Conservation (phyloP, 163 green algal species). For the Coccomyxa subellipsoidea region DNA sequence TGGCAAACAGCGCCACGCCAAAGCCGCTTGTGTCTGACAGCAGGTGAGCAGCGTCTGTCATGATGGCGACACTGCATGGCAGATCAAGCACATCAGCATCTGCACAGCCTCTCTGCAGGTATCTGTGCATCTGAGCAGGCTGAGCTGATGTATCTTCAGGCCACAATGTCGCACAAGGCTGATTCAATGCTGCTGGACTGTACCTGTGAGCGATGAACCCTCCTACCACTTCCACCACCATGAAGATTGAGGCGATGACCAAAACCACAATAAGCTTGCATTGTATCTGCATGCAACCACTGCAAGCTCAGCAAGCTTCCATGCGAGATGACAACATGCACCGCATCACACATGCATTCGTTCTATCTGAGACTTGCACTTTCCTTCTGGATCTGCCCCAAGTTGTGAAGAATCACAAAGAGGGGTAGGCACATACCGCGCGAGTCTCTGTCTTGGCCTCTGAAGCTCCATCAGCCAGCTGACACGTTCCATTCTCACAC, state of each 20-base stretch:
- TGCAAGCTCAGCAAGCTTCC: no score
- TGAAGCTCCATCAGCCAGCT: neutral
- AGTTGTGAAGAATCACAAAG: neutral
- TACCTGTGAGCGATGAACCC: slow-evolving; percentile 70
- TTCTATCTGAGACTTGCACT: no score
- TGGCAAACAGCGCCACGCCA: slow-evolving; percentile 73
- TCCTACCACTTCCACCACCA: slow-evolving; percentile 74
- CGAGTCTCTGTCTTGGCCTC: neutral
- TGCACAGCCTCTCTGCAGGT: no score
- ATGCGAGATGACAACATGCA: no score
- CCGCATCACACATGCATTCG: no score
- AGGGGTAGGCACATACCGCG: neutral
- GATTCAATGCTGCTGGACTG: no score
- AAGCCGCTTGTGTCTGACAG: slow-evolving; percentile 88
- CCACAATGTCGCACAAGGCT: no score
- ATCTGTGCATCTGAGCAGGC: no score
- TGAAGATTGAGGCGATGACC: slow-evolving; percentile 76
- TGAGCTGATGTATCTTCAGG: no score
- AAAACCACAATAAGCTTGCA: slow-evolving; percentile 72
- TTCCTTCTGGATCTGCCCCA: no score
- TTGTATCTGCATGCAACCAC: slow-evolving; percentile 41
- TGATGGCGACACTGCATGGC: slow-evolving; percentile 83
- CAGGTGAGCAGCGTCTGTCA: slow-evolving; percentile 94
- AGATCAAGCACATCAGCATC: no score
- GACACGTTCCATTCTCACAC: neutral